A percentile compares a stretch with the other conserved stretches of the same genome.
phyloP scores from a whole-genome alignment of 1,284 basidiomycete genomes.

The Boletellus deceptivus region DNA sequence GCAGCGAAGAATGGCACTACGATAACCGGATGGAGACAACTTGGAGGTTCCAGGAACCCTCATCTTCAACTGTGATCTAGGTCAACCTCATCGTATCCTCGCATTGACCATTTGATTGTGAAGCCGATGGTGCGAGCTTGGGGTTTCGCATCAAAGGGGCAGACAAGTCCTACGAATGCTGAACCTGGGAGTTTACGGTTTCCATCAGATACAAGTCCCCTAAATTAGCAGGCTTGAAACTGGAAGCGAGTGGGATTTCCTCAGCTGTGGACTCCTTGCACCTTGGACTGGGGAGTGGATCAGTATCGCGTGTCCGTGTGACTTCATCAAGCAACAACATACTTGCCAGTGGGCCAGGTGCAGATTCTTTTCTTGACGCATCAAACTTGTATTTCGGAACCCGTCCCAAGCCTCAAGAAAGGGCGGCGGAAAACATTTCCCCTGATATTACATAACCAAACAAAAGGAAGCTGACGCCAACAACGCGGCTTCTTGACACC shows the following conservation, averaged over 20 bases:
- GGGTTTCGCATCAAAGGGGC: constrained; percentile 35
- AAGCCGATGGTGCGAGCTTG: constrained; percentile 13
- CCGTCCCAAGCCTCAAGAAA: constrained; percentile 48
- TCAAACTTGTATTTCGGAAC: constrained; percentile 41
- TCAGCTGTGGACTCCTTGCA: constrained; percentile 35
- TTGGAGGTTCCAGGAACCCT: constrained; percentile 61
- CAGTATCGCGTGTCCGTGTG: background rate
- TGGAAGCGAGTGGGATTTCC: constrained; percentile 48
- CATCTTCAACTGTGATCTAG: constrained; percentile 68
- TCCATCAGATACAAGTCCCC: constrained; percentile 68
- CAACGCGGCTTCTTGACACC: too few species aligned
- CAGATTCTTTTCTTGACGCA: constrained; percentile 42
- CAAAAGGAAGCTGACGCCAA: too few species aligned
- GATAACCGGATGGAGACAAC: constrained; percentile 41
- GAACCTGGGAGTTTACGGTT: constrained; percentile 58
- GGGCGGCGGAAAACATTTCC: constrained; percentile 61
- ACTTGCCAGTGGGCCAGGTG: constrained; percentile 53
- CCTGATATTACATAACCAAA: constrained; percentile 47
- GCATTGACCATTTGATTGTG: constrained; percentile 5
- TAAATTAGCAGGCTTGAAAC: constrained; percentile 43
- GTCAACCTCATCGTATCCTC: constrained; percentile 23
- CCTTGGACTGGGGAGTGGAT: constrained; percentile 40
- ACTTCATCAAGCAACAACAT: constrained; percentile 12
- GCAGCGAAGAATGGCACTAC: constrained; percentile 18
- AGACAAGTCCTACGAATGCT: constrained; percentile 76